Percentiles rank a stretch among this genome's conserved stretches.
Evolutionary conservation across 2,329 filamentous ascomycete genomes (phyloP).

Genomic region (Simplicillium aogashimaense): DNA sequence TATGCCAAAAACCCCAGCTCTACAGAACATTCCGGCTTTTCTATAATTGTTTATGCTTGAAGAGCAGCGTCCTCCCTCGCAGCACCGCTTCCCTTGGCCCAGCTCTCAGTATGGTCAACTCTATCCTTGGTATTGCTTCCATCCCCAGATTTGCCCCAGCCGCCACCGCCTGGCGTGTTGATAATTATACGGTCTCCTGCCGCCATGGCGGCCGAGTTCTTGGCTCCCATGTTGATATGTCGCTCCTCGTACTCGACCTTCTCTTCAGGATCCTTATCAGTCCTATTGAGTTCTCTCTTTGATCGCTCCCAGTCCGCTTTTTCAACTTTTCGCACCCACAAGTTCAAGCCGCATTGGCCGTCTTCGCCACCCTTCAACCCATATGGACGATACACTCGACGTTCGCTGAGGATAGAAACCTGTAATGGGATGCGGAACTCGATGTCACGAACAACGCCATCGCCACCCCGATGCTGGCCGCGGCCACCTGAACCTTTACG

Average conservation of each 20-base stretch:
- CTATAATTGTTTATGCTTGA: conserved; percentile 31
- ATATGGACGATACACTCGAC: conserved; percentile 68
- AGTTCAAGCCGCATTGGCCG: conserved; percentile 68
- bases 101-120: conserved; percentile 43
- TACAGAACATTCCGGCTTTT: too few relatives aligned
- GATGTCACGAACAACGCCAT: conserved; percentile 68
- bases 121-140: conserved; percentile 38
- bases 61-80: conserved; percentile 48
- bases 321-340: conserved; percentile 72
- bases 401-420: conserved; percentile 67
- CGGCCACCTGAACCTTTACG: conserved; percentile 51
- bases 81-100: conserved; percentile 47
- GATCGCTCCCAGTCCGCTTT: conserved; percentile 41
- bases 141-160: conserved; percentile 56
- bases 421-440: conserved; percentile 71
- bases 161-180: conserved; percentile 69
- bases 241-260: conserved; percentile 44
- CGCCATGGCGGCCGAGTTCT: conserved; percentile 71
- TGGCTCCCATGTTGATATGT: conserved; percentile 63
- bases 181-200: conserved; percentile 71
- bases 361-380: conserved; percentile 77
- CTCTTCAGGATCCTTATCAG: conserved; percentile 15
- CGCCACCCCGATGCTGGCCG: conserved; percentile 59
- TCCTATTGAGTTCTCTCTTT: conserved; percentile 25
- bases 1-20: too few relatives aligned